Base-by-base conservation (phyloP, 345 rosid genomes). In the Erysimum cheiranthoides region DNA sequence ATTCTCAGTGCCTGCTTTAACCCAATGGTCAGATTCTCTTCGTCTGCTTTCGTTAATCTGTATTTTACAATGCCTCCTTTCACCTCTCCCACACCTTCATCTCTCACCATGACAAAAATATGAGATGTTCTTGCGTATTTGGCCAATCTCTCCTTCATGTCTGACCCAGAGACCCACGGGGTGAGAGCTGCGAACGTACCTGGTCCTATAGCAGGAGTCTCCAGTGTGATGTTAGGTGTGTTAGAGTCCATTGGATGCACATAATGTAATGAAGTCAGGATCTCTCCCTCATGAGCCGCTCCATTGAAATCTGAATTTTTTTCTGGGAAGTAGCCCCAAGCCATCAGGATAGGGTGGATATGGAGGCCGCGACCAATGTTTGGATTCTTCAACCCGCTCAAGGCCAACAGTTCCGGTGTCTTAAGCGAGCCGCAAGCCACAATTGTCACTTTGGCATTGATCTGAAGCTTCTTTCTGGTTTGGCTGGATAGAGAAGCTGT, bases 311-410 rank as follows among this genome's bases (percentile, higher is more conserved):
- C 74, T 5, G 84, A 52, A 6, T 16, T 39, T 8, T 75, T 60
- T 31, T 87, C 87, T 8, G 89, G 89, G 54, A 90, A 86, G 81
- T 86, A 85, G 17, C 92, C 96, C 93, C 96, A 90, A 27, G 66
- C 84, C 60, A 85, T 10, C 38, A 88, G 70, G 38, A 79, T 80
- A 4, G 96, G 96, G 66, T 90, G 92, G 66, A 88, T 79, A 81
- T 84, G 96, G 42, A 88, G 93, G 30, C 84, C 86, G 38, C 75
- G 78, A 28, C 96, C 91, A 4, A 88, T 90, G 68, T 86, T 70
- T 52, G 84, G 84, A 73, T 86, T 90, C 76, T 36, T 40, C 67
- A 88, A 78, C 36, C 96, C 93, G 60, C 96, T 88, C 0, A 85
- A 76, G 53, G 78, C 50, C 85, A 88, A 70, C 34, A 85, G 75